Base-by-base conservation (phyloP, 495 filamentous ascomycete genomes). In the Pyrenula massariospora region DNA sequence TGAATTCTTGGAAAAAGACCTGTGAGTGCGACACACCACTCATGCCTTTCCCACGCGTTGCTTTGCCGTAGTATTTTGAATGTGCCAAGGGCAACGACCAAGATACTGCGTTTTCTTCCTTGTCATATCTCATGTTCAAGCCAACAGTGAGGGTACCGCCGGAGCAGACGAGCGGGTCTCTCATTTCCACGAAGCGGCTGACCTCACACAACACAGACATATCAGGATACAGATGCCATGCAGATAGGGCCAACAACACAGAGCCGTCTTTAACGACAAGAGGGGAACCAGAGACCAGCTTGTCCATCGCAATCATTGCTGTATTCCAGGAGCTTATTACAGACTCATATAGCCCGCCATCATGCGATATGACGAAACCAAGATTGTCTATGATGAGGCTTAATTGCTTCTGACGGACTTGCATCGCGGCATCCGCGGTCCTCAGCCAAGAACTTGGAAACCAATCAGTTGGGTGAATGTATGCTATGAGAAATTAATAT, bases 141-240 rank as follows among this genome's bases (percentile, higher is more conserved):
- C 63, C 63, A 19, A 66, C 2, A 0, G 62, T 66, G 12, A 66
- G 24, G 10, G 59, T 47, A 22, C 63, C 62, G 0, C 62, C 51
- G 2, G 24, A 23, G 2, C 21, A 31, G 23, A 68, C 25, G 15
- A 67, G 54, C 20, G 31, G 24, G 50, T 68, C 66, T 5, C 60
- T 48, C 22, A 60, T 58, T 19, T 52, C 50, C n/a, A 24, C 50
- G n/a, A 24, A 24, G 8, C 50, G 50, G 22, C 19, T 24, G 8
- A 15, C 10, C 3, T n/a, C 48, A 2, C 2, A 10, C 12, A 0
- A 19, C 24, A 63, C 58, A 25, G 59, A 15, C 50, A 74, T 59
- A 49, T 73, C 64, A 2, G 68, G 70, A 51, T 67, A 72, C 12
- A 73, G 12, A 61, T 74, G 70, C 70, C 69, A 74, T 2, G 69